Evolutionary conservation across 129 eudicot species (phyloP).

Genomic region (Lactuca sativa): DNA sequence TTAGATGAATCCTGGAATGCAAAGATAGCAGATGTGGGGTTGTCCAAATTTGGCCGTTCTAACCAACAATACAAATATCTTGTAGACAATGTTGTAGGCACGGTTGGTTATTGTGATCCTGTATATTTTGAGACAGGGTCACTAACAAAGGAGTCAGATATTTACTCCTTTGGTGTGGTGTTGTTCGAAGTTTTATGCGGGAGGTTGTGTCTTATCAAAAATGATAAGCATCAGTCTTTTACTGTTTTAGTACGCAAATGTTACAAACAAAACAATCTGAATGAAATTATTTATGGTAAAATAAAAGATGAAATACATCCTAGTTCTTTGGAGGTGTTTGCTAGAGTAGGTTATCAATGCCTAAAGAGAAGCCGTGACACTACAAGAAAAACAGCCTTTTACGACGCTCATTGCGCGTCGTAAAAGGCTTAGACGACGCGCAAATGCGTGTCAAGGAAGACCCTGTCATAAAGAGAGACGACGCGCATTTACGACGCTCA

Average conservation of each 20-base stretch:
- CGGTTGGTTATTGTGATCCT: neutral
- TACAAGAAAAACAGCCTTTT: too few species aligned
- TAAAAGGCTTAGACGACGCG: too few species aligned
- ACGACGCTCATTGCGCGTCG: too few species aligned
- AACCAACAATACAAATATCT: neutral
- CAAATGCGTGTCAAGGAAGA: too few species aligned
- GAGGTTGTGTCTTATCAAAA: too few species aligned
- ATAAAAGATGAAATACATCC: too few species aligned
- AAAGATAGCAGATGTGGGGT: constrained; percentile 5
- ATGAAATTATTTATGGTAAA: too few species aligned
- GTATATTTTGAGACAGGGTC: too few species aligned
- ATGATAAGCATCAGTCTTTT: too few species aligned
- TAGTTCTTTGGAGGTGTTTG: neutral
- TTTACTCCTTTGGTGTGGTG: constrained; percentile 5
- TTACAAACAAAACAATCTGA: neutral
- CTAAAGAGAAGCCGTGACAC: neutral
- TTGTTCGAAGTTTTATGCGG: too few species aligned
- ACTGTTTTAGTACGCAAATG: neutral
- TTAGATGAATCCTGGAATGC: neutral
- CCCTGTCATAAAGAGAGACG: too few species aligned
- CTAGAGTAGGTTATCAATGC: neutral
- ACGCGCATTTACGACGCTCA: too few species aligned
- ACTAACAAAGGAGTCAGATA: neutral
- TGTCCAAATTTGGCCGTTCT: neutral
- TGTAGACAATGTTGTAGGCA: neutral